A percentile compares a stretch with the other conserved stretches of the same genome.
Conservation (phyloP, 192 early-diverging fungal species). For the Coemansia sp. region DNA sequence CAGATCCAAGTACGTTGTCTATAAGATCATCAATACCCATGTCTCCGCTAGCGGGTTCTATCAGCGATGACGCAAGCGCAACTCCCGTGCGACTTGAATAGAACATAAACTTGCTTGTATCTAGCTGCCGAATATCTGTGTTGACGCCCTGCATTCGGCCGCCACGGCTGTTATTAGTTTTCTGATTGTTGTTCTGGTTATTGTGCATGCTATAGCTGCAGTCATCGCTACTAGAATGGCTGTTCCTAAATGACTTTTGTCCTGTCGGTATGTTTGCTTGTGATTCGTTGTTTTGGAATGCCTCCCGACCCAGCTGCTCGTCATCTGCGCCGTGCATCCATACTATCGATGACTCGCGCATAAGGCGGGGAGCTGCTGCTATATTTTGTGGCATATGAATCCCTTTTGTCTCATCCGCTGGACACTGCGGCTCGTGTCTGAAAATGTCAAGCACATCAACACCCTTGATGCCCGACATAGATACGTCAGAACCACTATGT, state of each 20-base stretch:
- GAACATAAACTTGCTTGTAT: slow-evolving; percentile 23
- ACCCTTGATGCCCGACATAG: neutral
- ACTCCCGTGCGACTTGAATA: slow-evolving; percentile 32
- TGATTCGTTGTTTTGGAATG: no score
- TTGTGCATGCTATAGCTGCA: neutral
- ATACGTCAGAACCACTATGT: slow-evolving; percentile 7
- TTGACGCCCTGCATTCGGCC: neutral
- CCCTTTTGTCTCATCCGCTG: no score
- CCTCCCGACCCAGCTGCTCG: neutral
- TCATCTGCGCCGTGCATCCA: slow-evolving; percentile 25
- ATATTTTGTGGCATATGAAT: neutral
- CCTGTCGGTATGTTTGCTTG: no score
- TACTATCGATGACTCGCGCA: slow-evolving; percentile 37
- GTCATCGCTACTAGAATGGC: neutral
- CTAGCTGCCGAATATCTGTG: neutral
- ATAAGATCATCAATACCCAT: slow-evolving; percentile 14
- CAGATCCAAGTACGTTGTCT: slow-evolving; percentile 3
- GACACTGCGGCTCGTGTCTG: no score
- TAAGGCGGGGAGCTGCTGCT: slow-evolving; percentile 4
- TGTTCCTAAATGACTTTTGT: no score
- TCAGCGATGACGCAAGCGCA: slow-evolving; percentile 14
- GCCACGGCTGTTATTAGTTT: neutral
- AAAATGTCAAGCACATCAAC: no score
- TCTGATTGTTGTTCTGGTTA: neutral
- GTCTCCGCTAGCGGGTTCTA: slow-evolving; percentile 6